These are phyloP conservation scores for Kluyveromyces sp. DNA, from an alignment of 1,139 yeast genomes.

Conservation along the genomic window DNA sequence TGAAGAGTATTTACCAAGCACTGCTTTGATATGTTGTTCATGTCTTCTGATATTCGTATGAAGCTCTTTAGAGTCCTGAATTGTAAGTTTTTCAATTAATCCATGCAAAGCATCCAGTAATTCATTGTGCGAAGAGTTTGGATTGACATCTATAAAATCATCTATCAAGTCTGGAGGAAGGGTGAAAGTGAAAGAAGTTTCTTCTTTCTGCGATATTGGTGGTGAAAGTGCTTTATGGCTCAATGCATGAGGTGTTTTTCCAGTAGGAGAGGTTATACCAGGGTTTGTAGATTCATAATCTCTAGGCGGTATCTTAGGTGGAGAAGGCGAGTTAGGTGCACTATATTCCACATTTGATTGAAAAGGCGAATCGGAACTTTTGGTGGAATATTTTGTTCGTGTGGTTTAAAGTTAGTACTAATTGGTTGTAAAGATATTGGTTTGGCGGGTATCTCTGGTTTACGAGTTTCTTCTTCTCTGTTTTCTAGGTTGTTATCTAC, in stretches of 20 bases:
- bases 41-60: neutral
- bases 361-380: no score
- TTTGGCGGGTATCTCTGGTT: no score
- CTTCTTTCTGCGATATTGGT: neutral
- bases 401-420: no score
- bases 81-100: slow-evolving; percentile 1
- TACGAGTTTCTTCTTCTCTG: no score
- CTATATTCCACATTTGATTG: no score
- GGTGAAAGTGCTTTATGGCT: neutral
- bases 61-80: neutral
- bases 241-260: no score
- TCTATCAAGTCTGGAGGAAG: slow-evolving; percentile 5
- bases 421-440: no score
- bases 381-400: no score
- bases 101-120: slow-evolving; percentile 2
- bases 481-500: no score
- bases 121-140: slow-evolving; percentile 4
- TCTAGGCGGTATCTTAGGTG: neutral
- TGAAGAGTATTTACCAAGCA: neutral
- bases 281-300: neutral
- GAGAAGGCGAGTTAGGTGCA: neutral
- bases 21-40: neutral
- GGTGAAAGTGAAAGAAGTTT: neutral
- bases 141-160: neutral
- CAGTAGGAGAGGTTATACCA: no score